Base-by-base conservation (phyloP, 306 rosid species). In the Mimosa bimucronata region DNA sequence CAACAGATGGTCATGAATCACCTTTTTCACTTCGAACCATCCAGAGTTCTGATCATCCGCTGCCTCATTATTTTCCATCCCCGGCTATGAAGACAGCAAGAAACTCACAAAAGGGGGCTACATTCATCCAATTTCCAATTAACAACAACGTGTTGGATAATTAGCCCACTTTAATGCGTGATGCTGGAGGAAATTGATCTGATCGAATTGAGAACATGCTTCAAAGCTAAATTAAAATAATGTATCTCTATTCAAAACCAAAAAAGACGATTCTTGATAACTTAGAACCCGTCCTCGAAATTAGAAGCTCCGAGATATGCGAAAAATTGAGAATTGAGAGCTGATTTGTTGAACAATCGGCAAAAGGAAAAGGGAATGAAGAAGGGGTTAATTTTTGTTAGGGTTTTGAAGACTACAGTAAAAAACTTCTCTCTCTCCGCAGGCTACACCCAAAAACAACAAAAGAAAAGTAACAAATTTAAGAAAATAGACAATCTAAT, bases 11-110 rank as follows among this genome's bases (percentile, higher is more conserved):
- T 66, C 29, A 79, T 42, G 60, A 45, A 14, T 50, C 38, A 92
- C 98, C 98, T 92, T 94, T 88, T 92, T 94, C 82, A 91, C 98
- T 92, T 94, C 87, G 83, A 91, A 88, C 98, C 98, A 92, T 90
- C 98, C 98, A 19, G 98, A 81, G 82, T 90, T 90, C 85, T 91
- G 97, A 91, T 92, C 98, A 87, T 92, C 98, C 48, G 30, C 87
- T 25, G 76, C 75, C 77, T 82, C 94, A 87, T 75, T 70, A 69
- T 85, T 89, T 85, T 89, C 94, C 98, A 94, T 92, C 79, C 84
- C 77, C 86, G 81, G 67, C 29, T 79, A 84, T 75, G 86, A 73
- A 82, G 71, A 79, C 77, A 84, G 78, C 66, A 2, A 71, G 50
- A 38, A 66, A 71, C 28, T 81, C 30, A 66, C 73, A 78, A 60